Percentiles rank a stretch among this genome's conserved stretches.
Evolutionary conservation across 1,139 yeast species (phyloP).

Genomic region (Candida pseudoviswanathii): DNA sequence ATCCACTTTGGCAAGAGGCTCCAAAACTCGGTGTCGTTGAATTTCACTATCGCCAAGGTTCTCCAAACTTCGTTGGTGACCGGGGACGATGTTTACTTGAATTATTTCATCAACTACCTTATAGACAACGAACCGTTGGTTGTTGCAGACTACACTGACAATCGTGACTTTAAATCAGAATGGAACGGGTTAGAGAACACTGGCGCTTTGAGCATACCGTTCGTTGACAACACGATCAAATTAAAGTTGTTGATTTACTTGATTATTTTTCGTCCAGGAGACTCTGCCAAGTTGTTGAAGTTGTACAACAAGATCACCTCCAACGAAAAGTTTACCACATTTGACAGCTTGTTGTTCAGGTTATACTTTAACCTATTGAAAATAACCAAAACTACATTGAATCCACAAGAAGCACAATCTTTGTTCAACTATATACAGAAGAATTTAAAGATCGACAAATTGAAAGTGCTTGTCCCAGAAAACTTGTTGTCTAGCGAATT

Average conservation of each 20-base stretch:
- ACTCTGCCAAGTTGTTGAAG: constrained; percentile 21
- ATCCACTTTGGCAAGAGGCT: constrained; percentile 51
- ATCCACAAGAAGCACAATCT: constrained; percentile 29
- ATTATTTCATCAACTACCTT: constrained; percentile 26
- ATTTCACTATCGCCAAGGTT: constrained; percentile 34
- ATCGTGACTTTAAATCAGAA: constrained; percentile 49
- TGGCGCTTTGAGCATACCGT: constrained; percentile 17
- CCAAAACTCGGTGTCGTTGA: constrained; percentile 39
- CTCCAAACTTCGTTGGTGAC: constrained; percentile 38
- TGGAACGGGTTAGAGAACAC: constrained; percentile 45
- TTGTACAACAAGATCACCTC: constrained; percentile 29
- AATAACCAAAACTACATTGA: constrained; percentile 23
- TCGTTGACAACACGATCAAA: constrained; percentile 15
- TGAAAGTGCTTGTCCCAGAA: constrained; percentile 17
- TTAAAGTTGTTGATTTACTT: constrained; percentile 30
- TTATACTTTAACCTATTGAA: constrained; percentile 28
- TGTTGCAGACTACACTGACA: constrained; percentile 33
- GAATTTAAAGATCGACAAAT: constrained; percentile 31
- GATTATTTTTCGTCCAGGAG: constrained; percentile 21
- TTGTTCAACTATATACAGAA: constrained; percentile 31
- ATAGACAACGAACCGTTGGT: constrained; percentile 16
- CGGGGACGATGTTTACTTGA: constrained; percentile 34
- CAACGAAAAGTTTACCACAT: constrained; percentile 16
- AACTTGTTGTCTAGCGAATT: constrained; percentile 23
- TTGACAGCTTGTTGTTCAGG: constrained; percentile 28